Evolutionary conservation across 164 flowering plant species (phyloP), one percentile per base, ranked within the genome.

Genomic region (Tetrastigma voinierianum): DNA sequence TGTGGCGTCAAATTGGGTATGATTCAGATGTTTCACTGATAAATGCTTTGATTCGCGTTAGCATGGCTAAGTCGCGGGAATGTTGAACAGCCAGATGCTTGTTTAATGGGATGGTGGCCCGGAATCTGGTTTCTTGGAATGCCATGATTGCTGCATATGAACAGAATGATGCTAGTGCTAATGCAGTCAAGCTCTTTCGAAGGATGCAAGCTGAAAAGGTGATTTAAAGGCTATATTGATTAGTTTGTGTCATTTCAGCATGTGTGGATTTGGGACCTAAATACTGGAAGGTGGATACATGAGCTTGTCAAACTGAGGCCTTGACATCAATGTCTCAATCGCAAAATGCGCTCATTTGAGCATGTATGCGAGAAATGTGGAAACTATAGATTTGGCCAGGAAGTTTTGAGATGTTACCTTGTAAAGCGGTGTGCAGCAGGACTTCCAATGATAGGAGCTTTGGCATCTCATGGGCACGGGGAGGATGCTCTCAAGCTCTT

Each of bases 211-310:
- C 20, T 10, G 74, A 77, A 46, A 65, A 62, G 24, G 64, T 77
- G 67, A 72, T 14, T 77, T 64, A 21, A n/a, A n/a, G 74, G 75
- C 69, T 70, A 65, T 59, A 71, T 75, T 10, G 3, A 43, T 77
- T n/a, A 72, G 76, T 78, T 10, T 73, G 76, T 74, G 74, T 73
- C 6, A 68, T 80, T 60, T 77, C 81, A 47, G 84, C 81, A 55
- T 78, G 84, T 71, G 73, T 77, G 55, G 61, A 68, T 62, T 65
- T 71, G 70, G 79, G 77, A 12, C 32, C 73, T 80, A 3, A 57
- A 59, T 46, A 62, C 65, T 4, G 79, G 79, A 64, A 70, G 21
- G 73, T 73, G 76, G 79, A 65, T 68, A 10, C 79, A 75, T 72
- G 75, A 73, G 65, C 71, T 73, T 51, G 72, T 73, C 56, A 60